A percentile compares a stretch with the other conserved stretches of the same genome.
Evolutionary conservation across 306 rosid genomes (phyloP).

Genomic region (Macrotyloma uniflorum): DNA sequence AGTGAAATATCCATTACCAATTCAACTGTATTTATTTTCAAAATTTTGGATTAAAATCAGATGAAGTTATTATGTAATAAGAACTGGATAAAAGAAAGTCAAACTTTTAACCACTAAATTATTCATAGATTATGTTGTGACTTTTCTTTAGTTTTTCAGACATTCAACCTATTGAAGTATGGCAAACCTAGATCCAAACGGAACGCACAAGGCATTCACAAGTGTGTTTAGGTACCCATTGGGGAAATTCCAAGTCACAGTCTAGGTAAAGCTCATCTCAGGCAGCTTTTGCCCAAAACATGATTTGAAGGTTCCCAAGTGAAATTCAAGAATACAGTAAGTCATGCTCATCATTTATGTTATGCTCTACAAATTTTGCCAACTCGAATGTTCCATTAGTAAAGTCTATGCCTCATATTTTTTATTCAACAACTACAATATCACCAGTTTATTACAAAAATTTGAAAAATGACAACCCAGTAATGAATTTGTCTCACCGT

Average conservation of each 20-base stretch:
- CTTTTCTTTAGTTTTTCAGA: slow-evolving; percentile 9
- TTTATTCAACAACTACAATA: not conserved
- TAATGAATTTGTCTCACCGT: slow-evolving; percentile 65
- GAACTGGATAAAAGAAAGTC: slow-evolving; percentile 16
- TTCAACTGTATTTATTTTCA: slow-evolving; percentile 4
- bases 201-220: slow-evolving; percentile 3
- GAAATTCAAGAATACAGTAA: not conserved
- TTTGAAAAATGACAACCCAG: not conserved
- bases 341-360: slow-evolving; percentile 24
- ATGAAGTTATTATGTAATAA: slow-evolving; percentile 11
- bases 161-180: slow-evolving; percentile 6
- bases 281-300: not conserved
- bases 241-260: not conserved
- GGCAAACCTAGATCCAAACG: slow-evolving; percentile 14
- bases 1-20: slow-evolving; percentile 3
- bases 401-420: not conserved
- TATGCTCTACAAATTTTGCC: slow-evolving; percentile 19
- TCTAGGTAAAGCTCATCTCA: not conserved
- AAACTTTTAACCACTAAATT: slow-evolving; percentile 21
- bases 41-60: not conserved
- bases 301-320: not conserved
- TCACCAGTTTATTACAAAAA: not conserved
- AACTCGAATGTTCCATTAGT: not conserved
- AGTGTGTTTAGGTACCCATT: not conserved
- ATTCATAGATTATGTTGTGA: not conserved